Evolutionary conservation across 176 grass and related monocot genomes (phyloP), one percentile per base, ranked within the genome.

Genomic region (Poa pratensis): DNA sequence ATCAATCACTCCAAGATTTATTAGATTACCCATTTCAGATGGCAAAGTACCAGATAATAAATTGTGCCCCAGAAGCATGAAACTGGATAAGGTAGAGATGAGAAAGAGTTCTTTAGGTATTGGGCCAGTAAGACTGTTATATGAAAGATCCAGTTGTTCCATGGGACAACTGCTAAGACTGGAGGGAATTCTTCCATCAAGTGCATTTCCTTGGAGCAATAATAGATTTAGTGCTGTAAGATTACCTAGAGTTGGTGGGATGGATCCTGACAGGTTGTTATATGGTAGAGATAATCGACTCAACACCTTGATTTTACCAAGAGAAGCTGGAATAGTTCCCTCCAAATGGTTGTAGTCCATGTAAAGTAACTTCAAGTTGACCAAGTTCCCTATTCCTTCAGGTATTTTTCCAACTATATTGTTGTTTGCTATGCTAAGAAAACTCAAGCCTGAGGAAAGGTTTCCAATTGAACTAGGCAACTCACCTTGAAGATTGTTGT

Each of bases 81-180:
- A 68, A 39, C 5, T 35, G 2, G 85, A 80, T 39, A 86, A 28
- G n/a, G 82, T 80, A 34, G 51, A 43, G 58, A 90, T 80, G 1
- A 57, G 75, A 70, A 88, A 88, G 12, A 89, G 50, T 67, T 94
- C 79, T 76, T 67, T 86, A 16, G 92, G 86, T 72, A 84, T 84
- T 3, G 7, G 14, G 24, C 86, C 69, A 1, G 68, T 42, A 60
- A 90, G 80, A 61, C 76, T 89, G 73, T 89, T 94, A 40, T 81
- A 18, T 39, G 88, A 88, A 71, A 94, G 76, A 83, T 86, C 63
- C 60, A 90, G 19, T 9, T 0, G 3, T 40, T 67, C 26, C 66
- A 91, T 34, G 69, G 43, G 58, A n/a, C 69, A 87, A 26, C 26
- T 43, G 9, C 30, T 8, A 23, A 87, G 84, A 27, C 40, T 63